Evolutionary conservation across 441 rosid genomes (phyloP), one percentile per base, ranked within the genome.

Genomic region (Iberis amara): DNA sequence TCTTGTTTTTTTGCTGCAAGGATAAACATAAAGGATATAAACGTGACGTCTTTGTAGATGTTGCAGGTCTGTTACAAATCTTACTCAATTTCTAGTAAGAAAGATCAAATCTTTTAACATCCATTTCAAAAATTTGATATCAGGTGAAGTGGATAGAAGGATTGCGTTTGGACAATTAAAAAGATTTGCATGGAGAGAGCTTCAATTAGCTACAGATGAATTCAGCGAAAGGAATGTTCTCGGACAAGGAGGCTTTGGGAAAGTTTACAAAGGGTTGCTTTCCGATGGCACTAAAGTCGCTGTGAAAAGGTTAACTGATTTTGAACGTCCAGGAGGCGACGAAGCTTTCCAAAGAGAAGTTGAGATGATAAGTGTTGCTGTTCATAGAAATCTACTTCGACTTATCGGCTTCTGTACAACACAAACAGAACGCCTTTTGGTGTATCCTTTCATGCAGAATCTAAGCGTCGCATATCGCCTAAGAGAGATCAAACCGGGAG

Each of bases 161-260:
- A 85, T 91, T 67, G 82, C 96, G 11, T 91, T 90, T 69, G 98
- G 98, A 66, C 96, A 90, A 61, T 47, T 90, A 65, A 90, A 76
- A 77, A 75, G 95, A 70, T 91, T 81, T 66, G 65, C 96, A 6
- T 91, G 91, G 91, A 78, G 95, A 71, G 98, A 91, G 64, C 74
- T 91, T 55, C 98, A 87, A 58, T 28, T 87, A 57, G 95, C 98
- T 12, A 68, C 72, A 11, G 98, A 85, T 42, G 80, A 57, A 62
- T 91, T 91, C 77, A 79, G 49, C 8, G 98, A 91, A 65, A 85
- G 71, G 57, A 83, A 88, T 55, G 75, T 91, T 60, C 88, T 91
- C 3, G 98, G 96, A 52, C 98, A 87, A 75, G 96, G 96, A 65
- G 98, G 96, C 37, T 91, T 87, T 46, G 98, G 96, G 52, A 91